phyloP scores from a whole-genome alignment of 2,329 filamentous ascomycete species.

The Pseudogymnoascus sp. region DNA sequence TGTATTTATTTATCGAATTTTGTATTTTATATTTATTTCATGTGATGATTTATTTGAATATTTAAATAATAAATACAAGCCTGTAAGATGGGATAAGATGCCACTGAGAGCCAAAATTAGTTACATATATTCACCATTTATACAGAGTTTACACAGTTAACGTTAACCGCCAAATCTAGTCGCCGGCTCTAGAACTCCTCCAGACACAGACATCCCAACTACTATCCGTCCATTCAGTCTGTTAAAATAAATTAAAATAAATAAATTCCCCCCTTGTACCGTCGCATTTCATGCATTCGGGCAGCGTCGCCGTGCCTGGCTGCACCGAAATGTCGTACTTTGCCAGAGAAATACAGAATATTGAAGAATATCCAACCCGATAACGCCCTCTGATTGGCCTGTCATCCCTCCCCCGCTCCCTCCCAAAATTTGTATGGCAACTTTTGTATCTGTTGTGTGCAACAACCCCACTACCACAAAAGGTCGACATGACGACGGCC shows the following conservation, averaged over 20 bases:
- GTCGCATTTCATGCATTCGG: background rate
- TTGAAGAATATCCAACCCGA: background rate
- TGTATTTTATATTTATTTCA: background rate
- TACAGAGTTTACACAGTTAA: background rate
- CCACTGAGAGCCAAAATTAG: background rate
- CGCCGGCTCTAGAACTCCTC: background rate
- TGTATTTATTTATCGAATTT: background rate
- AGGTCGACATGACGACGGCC: background rate
- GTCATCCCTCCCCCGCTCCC: background rate
- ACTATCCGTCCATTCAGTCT: background rate
- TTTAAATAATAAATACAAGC: background rate
- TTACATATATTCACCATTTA: background rate
- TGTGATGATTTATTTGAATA: background rate
- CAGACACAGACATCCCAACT: background rate
- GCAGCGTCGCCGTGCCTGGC: background rate
- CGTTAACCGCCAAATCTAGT: background rate
- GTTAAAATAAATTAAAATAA: background rate
- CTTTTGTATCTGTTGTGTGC: constrained; percentile 1
- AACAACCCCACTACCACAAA: constrained; percentile 5
- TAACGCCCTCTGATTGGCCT: background rate
- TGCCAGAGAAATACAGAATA: background rate
- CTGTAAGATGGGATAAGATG: background rate
- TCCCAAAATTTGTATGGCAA: background rate
- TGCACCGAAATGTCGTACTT: background rate
- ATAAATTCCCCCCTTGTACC: background rate